A percentile compares a stretch with the other conserved stretches of the same genome.
phyloP scores from a whole-genome alignment of 2,329 filamentous ascomycete genomes.

The Claviceps arundinis region DNA sequence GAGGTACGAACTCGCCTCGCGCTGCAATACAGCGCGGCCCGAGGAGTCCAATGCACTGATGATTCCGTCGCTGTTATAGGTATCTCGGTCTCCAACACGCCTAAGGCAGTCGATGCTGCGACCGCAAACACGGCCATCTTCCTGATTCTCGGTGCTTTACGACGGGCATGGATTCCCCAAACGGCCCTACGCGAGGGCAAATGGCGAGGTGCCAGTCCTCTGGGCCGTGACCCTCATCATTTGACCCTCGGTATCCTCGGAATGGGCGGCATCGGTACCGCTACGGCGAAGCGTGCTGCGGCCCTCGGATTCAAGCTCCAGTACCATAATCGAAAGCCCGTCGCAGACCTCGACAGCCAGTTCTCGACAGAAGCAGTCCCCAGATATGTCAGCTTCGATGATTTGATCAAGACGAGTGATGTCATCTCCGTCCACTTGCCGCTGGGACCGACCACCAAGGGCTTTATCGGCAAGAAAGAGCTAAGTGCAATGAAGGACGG shows the following conservation, averaged over 20 bases:
- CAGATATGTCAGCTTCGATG: slow-evolving; percentile 38
- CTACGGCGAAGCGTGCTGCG: slow-evolving; percentile 32
- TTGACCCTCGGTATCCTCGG: slow-evolving; percentile 47
- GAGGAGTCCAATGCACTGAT: not conserved
- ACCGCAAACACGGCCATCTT: slow-evolving; percentile 62
- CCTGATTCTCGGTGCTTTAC: slow-evolving; percentile 54
- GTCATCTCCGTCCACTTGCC: slow-evolving; percentile 41
- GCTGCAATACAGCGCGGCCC: not conserved
- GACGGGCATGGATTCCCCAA: slow-evolving; percentile 51
- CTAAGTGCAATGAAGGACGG: slow-evolving; percentile 42
- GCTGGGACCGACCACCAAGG: slow-evolving; percentile 34
- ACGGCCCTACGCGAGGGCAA: slow-evolving; percentile 41
- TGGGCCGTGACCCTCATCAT: slow-evolving; percentile 54
- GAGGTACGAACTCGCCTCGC: slow-evolving; percentile 2
- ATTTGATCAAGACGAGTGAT: slow-evolving; percentile 38
- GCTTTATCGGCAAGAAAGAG: slow-evolving; percentile 37
- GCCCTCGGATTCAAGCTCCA: slow-evolving; percentile 44
- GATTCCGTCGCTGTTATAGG: not conserved
- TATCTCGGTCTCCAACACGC: slow-evolving; percentile 54
- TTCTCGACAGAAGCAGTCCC: slow-evolving; percentile 12
- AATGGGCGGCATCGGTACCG: slow-evolving; percentile 45
- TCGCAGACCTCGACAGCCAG: slow-evolving; percentile 27
- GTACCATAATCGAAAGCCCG: slow-evolving; percentile 39
- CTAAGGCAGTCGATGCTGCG: slow-evolving; percentile 53
- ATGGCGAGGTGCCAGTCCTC: slow-evolving; percentile 37